Conservation (phyloP, 1,139 yeast genomes). For the Zhuliangozyma blackwelliae region DNA sequence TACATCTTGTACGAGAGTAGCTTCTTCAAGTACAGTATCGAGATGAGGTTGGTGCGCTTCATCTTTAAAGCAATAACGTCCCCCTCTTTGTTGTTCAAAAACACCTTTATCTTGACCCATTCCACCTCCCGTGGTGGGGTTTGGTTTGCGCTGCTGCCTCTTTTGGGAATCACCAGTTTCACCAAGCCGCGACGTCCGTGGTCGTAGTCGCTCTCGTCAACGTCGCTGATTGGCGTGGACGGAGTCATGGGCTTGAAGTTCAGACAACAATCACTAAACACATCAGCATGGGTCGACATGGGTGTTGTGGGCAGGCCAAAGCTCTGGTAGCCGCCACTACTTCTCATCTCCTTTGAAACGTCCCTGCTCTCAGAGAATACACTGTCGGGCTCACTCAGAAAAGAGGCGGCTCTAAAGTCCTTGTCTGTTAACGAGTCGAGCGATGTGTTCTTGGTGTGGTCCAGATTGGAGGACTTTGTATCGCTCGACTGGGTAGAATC, state of each 20-base stretch:
- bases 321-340: not conserved
- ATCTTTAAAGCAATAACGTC: constrained; percentile 31
- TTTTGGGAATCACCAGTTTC: no score
- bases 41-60: constrained; percentile 21
- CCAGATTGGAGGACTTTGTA: no score
- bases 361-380: not conserved
- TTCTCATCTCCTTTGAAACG: not conserved
- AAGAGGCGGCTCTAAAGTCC: not conserved
- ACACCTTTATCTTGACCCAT: constrained; percentile 27
- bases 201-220: no score
- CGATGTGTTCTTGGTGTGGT: no score
- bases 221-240: no score
- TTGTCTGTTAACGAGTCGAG: not conserved
- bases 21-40: constrained; percentile 28
- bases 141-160: no score
- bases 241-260: no score
- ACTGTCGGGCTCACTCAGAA: not conserved
- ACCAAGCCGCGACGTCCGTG: no score
- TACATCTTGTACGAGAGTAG: constrained; percentile 30
- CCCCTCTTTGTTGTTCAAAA: constrained; percentile 26
- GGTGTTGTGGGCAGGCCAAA: not conserved
- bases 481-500: no score
- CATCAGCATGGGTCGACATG: not conserved
- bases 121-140: no score
- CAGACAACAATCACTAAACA: no score